Evolutionary conservation across 208 protist species (phyloP), one percentile per base, ranked within the genome.

Genomic region (Trypanosomatidae sp.): DNA sequence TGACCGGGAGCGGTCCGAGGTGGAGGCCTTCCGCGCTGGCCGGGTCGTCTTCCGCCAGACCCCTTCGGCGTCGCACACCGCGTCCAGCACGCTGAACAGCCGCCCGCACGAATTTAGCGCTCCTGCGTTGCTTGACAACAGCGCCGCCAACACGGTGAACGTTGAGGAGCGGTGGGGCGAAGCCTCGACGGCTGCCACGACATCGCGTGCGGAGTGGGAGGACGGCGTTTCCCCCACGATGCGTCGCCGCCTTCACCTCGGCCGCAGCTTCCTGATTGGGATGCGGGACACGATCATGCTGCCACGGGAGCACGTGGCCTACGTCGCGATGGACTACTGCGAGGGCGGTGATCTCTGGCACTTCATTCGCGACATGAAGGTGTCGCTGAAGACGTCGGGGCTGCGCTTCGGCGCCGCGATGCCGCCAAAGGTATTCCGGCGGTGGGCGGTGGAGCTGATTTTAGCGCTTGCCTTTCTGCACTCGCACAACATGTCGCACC

Each of bases 241-340:
- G n/a, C n/a, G n/a, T n/a, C n/a, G n/a, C n/a, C n/a, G 43, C 62
- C 75, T 85, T 65, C 3, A 39, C 22, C 64, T 47, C 8, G 84
- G 84, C 1, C 75, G 73, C 62, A 67, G 28, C 96, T 91, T 78
- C 83, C n/a, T 98, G 17, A 81, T 97, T 25, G 84, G 93, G 59
- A 75, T 99, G n/a, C 77, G 91, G 59, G 98, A 99, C 73, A 94
- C 99, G 39, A 93, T 99, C 36, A 83, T 99, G 70, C 93, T 92
- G 15, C 85, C 95, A 3, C 66, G 55, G 28, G 76, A 74, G 44
- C 83, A 85, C 10, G 94, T 95, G 46, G 88, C 99, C 5, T 98
- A 96, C 44, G 78, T 99, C 12, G 98, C 98, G 2, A 98, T 99
- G 60, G 98, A 99, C 84, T 99, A 91, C 84, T 89, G 98, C 53